Base-by-base conservation (phyloP, 2,329 filamentous ascomycete species). In the Nemania sp. region DNA sequence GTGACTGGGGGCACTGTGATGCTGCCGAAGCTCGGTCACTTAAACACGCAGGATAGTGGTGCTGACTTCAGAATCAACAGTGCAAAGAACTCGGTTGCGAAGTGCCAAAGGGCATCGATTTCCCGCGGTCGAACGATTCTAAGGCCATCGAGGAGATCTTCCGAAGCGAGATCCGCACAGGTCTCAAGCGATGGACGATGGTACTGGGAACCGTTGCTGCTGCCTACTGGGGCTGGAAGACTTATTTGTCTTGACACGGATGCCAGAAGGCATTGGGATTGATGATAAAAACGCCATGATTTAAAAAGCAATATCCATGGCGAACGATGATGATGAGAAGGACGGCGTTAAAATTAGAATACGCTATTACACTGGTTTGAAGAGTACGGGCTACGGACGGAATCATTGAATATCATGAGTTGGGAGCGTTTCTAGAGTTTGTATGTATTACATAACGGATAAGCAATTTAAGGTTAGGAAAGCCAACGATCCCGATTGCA, bases 91-190 rank as follows among this genome's bases (percentile, higher is more conserved):
- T 65, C n/a, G 52, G 31, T 15, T 54, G 51, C 11, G 55, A 61
- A 15, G 59, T 63, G 19, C 61, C 61, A 1, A 58, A 62, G 36
- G 58, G 54, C 5, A 56, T 63, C 36, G 56, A 55, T 2, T 64
- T 64, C 46, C 64, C 61, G 24, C 56, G 42, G n/a, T 50, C 57
- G 11, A 64, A 65, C 41, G 63, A 66, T 36, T 52, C 59, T 4
- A 57, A 60, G 15, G 62, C 62, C 19, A 64, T 66, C 34, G 56
- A 64, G 20, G 47, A 58, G n/a, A 62, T 64, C 9, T 56, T 57
- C 2, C 61, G 52, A 37, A 62, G 52, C 46, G 50, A 61, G 41
- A 53, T 65, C n/a, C 56, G 50, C 11, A 57, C 33, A 22, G 61
- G 57, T 12, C 19, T 65, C 6, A 47, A 39, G 9, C 55, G 57